These are phyloP conservation scores for Dioszegia hungarica DNA, from an alignment of 768 basidiomycete genomes.

Conservation along the genomic window DNA sequence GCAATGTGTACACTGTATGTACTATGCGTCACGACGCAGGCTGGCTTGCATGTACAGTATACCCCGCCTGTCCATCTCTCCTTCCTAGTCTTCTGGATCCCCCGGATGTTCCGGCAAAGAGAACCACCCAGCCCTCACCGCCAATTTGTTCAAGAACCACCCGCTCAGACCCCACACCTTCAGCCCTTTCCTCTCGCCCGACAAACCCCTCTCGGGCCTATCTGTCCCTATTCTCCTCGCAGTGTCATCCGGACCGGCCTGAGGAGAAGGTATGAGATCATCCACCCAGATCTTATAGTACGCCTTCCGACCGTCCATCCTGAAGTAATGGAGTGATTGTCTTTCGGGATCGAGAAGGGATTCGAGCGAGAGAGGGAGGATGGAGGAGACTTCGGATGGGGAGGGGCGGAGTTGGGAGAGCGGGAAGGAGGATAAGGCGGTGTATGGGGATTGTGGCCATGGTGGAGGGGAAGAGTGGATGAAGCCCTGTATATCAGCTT, in stretches of 20 bases:
- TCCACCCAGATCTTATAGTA: slow-evolving; percentile 25
- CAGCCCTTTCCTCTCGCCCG: slow-evolving; percentile 5
- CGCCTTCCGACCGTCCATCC: slow-evolving; percentile 22
- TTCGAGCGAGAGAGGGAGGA: slow-evolving; percentile 35
- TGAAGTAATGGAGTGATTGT: slow-evolving; percentile 27
- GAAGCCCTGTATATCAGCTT: slow-evolving; percentile 15
- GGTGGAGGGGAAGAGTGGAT: slow-evolving; percentile 14
- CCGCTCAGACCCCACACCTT: slow-evolving; percentile 46
- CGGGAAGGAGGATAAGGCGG: slow-evolving; percentile 22
- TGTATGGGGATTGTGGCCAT: not conserved
- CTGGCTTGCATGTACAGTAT: too few species aligned
- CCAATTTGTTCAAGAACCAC: slow-evolving; percentile 42
- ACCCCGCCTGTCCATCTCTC: not conserved
- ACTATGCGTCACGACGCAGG: too few species aligned
- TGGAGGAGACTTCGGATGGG: slow-evolving; percentile 32
- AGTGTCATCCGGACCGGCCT: not conserved
- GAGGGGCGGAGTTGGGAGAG: slow-evolving; percentile 23
- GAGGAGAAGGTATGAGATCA: slow-evolving; percentile 18
- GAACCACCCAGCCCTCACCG: slow-evolving; percentile 28
- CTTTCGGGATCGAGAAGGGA: slow-evolving; percentile 9
- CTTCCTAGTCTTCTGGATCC: slow-evolving; percentile 14
- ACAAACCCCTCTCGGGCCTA: not conserved
- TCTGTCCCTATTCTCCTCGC: not conserved
- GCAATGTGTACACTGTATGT: too few species aligned
- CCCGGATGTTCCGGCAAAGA: slow-evolving; percentile 4